Conservation (phyloP, 1,284 basidiomycete genomes). For the Mycena sp. region DNA sequence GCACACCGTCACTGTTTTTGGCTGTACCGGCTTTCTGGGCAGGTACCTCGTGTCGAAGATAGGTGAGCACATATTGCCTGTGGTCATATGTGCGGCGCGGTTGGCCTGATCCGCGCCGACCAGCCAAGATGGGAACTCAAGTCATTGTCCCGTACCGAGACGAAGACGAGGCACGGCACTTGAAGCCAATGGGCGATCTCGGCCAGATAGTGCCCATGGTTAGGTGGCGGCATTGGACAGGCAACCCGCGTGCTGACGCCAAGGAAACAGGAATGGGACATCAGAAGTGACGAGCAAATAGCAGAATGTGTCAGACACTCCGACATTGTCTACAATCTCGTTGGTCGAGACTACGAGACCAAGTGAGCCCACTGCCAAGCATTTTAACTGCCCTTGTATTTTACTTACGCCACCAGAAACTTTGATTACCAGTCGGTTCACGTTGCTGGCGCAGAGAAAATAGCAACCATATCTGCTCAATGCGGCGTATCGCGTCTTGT, state of each 20-base stretch:
- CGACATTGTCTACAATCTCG: conserved; percentile 96
- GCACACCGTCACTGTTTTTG: conserved; percentile 96
- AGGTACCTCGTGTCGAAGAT: conserved; percentile 95
- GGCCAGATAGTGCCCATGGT: conserved; percentile 97
- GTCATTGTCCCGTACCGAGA: conserved; percentile 97
- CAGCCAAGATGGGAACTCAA: conserved; percentile 93
- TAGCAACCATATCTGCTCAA: conserved; percentile 85
- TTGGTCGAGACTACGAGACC: conserved; percentile 91
- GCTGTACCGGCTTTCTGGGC: conserved; percentile 95
- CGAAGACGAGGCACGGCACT: conserved; percentile 91
- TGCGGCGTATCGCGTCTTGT: conserved; percentile 88
- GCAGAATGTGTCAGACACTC: conserved; percentile 96
- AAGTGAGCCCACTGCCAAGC: conserved; percentile 62
- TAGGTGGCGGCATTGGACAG: conserved; percentile 36
- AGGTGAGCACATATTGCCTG: conserved; percentile 56
- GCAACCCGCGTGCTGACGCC: conserved; percentile 2
- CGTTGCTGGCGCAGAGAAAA: conserved; percentile 80
- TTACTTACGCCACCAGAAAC: conserved; percentile 64
- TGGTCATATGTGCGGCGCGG: not conserved
- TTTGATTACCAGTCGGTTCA: conserved; percentile 86
- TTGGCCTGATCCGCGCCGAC: conserved; percentile 26
- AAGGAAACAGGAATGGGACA: conserved; percentile 87
- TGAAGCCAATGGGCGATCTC: conserved; percentile 95
- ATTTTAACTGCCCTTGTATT: conserved; percentile 30
- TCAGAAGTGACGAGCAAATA: conserved; percentile 89